Base-by-base conservation (phyloP, 129 eudicot genomes). In the Mikania micrantha region DNA sequence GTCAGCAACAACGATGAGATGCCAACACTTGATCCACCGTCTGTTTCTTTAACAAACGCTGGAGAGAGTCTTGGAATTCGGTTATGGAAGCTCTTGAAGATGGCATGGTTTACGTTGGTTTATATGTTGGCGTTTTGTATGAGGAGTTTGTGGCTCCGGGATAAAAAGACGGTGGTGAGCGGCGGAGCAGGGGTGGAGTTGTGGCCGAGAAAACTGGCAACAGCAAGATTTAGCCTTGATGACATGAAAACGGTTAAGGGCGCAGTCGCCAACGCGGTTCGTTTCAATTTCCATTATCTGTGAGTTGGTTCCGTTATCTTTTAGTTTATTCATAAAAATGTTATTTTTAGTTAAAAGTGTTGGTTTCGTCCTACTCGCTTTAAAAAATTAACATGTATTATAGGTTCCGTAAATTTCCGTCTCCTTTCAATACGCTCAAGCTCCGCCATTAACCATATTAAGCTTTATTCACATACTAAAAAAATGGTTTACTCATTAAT, bases 141-240 rank as follows among this genome's bases (percentile, higher is more conserved):
- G 87, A 88, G 87, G 82, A 45, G 65, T 17, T 36, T 86, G 77
- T 87, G 90, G 89, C 58, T 76, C 56, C 84, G 73, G 53, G 98
- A 92, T 62, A 58, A 70, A 72, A 71, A 47, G 52, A 92, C 82
- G 42, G 83, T 41, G 63, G 49, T 92, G 50, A 80, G 85, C 60
- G 96, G 98, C 32, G 96, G 95, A 27, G 83, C 76, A 16, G 96
- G 98, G 36, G 96, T 92, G 77, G 98, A 92, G 90, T 79, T 87
- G 24, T 87, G 97, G 95, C 97, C 95, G 28, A 71, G 97, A 86
- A 80, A 72, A 27, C 17, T 92, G 76, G 98, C 61, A 3, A 85
- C 96, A 3, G 87, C 90, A 3, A 86, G 57, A 77, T 88, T 92
- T 69, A 48, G 60, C n/a, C 73, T 88, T 15, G 89, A 84, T 2